Conservation (phyloP, 371 early-diverging fungal genomes). For the Mucor mucedo region DNA sequence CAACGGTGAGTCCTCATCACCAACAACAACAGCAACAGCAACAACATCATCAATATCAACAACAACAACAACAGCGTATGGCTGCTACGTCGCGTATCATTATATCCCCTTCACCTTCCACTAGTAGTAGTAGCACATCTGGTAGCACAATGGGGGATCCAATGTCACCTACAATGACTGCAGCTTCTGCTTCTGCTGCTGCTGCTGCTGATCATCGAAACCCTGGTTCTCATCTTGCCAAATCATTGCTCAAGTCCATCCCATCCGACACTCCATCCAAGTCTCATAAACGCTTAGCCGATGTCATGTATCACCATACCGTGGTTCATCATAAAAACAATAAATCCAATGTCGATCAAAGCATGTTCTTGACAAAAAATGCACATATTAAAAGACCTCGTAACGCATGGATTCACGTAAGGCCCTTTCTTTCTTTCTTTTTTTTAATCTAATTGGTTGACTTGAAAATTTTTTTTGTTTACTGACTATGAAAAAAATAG, state of each 20-base stretch:
- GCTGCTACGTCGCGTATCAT: not conserved
- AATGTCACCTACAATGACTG: constrained; percentile 39
- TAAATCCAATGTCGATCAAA: constrained; percentile 25
- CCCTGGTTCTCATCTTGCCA: constrained; percentile 41
- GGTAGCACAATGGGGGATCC: not conserved
- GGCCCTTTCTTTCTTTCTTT: not conserved
- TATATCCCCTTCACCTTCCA: not conserved
- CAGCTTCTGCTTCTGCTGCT: constrained; percentile 37
- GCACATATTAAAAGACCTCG: constrained; percentile 48
- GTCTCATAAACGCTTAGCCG: not conserved
- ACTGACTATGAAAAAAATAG: constrained; percentile 8
- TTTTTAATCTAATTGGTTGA: not conserved
- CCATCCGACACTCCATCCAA: not conserved
- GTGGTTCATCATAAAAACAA: constrained; percentile 4
- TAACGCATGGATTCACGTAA: constrained; percentile 50
- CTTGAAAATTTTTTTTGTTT: constrained; percentile 3
- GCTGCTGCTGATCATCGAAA: constrained; percentile 32
- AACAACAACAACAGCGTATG: too few species aligned
- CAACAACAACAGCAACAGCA: too few species aligned
- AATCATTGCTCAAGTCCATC: constrained; percentile 33
- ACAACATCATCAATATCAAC: too few species aligned
- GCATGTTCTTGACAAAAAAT: constrained; percentile 43
- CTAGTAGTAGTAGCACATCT: not conserved
- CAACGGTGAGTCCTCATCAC: too few species aligned
- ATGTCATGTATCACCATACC: not conserved